Evolutionary conservation across 345 rosid species (phyloP), one percentile per base, ranked within the genome.

Genomic region (Eucalyptus microcorys): DNA sequence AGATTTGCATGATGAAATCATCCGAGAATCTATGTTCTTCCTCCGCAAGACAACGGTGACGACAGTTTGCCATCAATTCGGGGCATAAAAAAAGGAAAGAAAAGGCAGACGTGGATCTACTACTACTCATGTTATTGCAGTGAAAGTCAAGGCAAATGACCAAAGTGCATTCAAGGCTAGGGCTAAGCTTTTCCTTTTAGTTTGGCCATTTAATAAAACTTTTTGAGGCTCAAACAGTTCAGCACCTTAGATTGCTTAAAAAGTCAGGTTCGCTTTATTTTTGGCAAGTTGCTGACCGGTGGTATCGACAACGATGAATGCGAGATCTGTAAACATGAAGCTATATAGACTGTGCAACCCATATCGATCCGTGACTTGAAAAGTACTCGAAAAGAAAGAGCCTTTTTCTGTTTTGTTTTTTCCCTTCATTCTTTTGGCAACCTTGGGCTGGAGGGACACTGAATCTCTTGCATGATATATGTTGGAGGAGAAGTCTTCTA

Each of bases 1-100:
- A 92, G 96, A 96, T 96, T 94, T 92, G 93, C 47, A 89, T 89
- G 93, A 93, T 94, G 95, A 95, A 92, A 93, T 93, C 94, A 90
- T 91, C 92, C 91, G 16, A 91, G 95, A 94, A 94, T 95, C 95
- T 93, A 93, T 93, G 94, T 92, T 92, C 93, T 92, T 93, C 91
- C 91, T 90, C 92, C 90, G 87, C 94, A 91, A 91, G 92, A 93
- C 94, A 91, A 89, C 27, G 84, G 47, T 40, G 84, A 40, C 47
- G 84, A 76, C 47, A 40, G 47, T 40, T 14, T 76, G 47, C 47
- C 47, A 76, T 76, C 84, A 76, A 76, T 22, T 76, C 27, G 47
- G 84, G 84, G 42, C 30, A 42, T 16, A 32, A 16, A 9, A 34
- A 71, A 71, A 32, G 42, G 42, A 11, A 40, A 21, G 15, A 3